These are phyloP conservation scores for Kwoniella dejecticola DNA, from an alignment of 768 basidiomycete species.

Conservation along the genomic window DNA sequence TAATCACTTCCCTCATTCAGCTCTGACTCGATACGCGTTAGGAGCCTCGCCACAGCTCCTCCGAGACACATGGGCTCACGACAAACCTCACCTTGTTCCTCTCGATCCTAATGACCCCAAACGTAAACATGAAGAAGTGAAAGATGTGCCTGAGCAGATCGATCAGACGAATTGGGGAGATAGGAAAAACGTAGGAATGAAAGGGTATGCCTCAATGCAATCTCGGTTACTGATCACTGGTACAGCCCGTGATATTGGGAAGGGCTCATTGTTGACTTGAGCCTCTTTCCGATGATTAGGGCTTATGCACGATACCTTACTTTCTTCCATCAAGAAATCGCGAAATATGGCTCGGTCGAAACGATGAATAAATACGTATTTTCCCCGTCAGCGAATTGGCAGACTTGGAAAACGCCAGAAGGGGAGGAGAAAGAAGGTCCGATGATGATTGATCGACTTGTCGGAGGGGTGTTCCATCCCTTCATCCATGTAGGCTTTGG, in stretches of 20 bases:
- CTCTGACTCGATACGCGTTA: conserved; percentile 41
- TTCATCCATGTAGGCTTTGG: conserved; percentile 47
- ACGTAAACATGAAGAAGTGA: conserved; percentile 13
- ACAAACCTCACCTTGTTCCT: conserved; percentile 25
- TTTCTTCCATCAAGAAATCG: conserved; percentile 45
- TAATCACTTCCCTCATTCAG: conserved; percentile 46
- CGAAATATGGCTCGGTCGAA: conserved; percentile 27
- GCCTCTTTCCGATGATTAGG: conserved; percentile 10
- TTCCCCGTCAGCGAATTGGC: conserved; percentile 32
- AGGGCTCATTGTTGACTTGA: no score
- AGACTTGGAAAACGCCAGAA: not conserved
- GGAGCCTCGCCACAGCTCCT: conserved; percentile 36
- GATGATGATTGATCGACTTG: conserved; percentile 35
- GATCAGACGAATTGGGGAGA: conserved; percentile 39
- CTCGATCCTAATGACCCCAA: conserved; percentile 21
- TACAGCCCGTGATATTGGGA: no score
- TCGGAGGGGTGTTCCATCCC: conserved; percentile 42
- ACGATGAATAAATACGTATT: conserved; percentile 40
- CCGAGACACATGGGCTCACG: conserved; percentile 31
- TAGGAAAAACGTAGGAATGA: conserved; percentile 29
- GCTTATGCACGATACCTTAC: conserved; percentile 36
- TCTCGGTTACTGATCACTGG: not conserved
- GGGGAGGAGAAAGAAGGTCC: conserved; percentile 20
- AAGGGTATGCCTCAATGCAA: conserved; percentile 23
- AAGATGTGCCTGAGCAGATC: conserved; percentile 26